Base-by-base conservation (phyloP, 2,329 filamentous ascomycete genomes). In the Botrytis tulipae region DNA sequence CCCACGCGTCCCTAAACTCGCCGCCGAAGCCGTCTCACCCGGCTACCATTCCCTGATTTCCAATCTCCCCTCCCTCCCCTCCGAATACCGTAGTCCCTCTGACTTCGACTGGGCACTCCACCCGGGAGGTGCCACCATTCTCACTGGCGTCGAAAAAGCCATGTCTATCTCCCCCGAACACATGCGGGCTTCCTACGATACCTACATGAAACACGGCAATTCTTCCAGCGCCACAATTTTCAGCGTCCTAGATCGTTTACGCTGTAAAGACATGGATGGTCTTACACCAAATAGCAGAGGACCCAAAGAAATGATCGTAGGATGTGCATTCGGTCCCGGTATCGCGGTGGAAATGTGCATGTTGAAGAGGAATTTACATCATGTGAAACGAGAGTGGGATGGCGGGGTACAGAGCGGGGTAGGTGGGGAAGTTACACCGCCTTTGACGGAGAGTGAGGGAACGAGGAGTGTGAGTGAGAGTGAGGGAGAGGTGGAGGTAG, bases 81-180 rank as follows among this genome's bases (percentile, higher is more conserved):
- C 80, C 8, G 78, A 81, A 12, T 86, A 86, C 77, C 78, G 80
- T n/a, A 76, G 80, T 0, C 83, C 90, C 0, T 80, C 84, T 0
- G 87, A 91, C 74, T 92, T 92, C 76, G 91, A 93, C 83, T 93
- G 91, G 91, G 91, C 90, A 0, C 86, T 93, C 79, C 91, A 93
- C 77, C 91, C 91, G 0, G 91, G 91, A 7, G 91, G 91, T 29
- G 85, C 89, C 0, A 89, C 90, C 1, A 91, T 93, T 60, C 83
- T 93, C 3, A 85, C 88, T 0, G 89, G 90, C 0, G 88, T 91
- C 0, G 88, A 92, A 80, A 83, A 83, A 60, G 84, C 83, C 1
- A 85, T 93, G 84, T 80, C 82, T 9, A 86, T 93, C 65, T 85
- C 84, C 0, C 82, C 89, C 0, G 87, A 91, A 77, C 90, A 92